These are phyloP conservation scores for Apiospora koreana DNA, from an alignment of 2,329 filamentous ascomycete species.

Conservation along the genomic window DNA sequence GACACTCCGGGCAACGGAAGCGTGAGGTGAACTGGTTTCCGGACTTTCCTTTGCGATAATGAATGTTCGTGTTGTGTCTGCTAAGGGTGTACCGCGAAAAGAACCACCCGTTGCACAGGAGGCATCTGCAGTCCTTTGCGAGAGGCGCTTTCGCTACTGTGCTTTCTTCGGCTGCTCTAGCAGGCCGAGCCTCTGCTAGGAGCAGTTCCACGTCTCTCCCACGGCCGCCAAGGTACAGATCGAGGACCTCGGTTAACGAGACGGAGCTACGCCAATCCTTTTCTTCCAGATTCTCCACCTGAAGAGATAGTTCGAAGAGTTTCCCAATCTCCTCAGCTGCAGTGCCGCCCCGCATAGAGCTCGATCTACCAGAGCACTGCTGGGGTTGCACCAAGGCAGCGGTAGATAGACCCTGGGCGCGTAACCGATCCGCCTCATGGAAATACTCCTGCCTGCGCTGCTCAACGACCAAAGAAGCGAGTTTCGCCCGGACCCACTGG, in stretches of 20 bases:
- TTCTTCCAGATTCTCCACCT: neutral
- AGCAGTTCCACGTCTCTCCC: neutral
- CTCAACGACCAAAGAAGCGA: neutral
- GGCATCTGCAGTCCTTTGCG: neutral
- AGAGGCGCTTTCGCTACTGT: neutral
- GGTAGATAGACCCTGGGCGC: neutral
- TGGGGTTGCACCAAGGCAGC: neutral
- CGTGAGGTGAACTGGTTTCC: neutral
- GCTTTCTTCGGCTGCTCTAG: neutral
- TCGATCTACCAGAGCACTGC: neutral
- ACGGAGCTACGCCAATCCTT: neutral
- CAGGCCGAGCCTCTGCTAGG: neutral
- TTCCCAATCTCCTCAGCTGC: neutral
- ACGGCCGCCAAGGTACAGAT: neutral
- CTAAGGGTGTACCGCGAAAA: neutral
- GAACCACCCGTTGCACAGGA: neutral
- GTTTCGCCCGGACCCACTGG: neutral
- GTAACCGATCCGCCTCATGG: neutral
- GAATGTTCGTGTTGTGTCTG: neutral
- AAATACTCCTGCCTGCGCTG: neutral
- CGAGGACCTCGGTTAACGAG: neutral
- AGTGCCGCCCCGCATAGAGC: neutral
- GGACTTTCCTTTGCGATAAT: neutral
- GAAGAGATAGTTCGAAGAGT: neutral
- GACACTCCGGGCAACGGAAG: neutral